Evolutionary conservation across 768 basidiomycete genomes (phyloP).

Genomic region (Cytidiella melzeri): DNA sequence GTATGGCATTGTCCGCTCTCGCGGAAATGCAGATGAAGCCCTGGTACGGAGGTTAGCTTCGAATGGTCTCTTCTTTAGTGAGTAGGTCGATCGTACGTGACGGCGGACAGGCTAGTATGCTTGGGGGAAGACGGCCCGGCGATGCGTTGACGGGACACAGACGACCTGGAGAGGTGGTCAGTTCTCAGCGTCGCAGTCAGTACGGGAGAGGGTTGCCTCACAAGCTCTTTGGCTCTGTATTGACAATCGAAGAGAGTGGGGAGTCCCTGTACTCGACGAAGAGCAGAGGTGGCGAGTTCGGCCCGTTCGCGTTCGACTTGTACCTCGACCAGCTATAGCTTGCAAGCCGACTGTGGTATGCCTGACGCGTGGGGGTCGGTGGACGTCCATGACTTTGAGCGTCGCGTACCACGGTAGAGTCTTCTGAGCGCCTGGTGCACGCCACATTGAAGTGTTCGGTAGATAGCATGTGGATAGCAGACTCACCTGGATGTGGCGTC

Average conservation of each 20-base stretch:
- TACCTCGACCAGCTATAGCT: slow-evolving; percentile 12
- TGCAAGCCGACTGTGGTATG: slow-evolving; percentile 1
- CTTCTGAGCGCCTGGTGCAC: neutral
- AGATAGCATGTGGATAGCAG: too few relatives aligned
- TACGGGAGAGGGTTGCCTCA: neutral
- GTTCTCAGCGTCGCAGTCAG: neutral
- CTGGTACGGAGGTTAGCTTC: too few relatives aligned
- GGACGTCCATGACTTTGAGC: neutral
- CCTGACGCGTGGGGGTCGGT: neutral
- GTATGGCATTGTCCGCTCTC: slow-evolving; percentile 1
- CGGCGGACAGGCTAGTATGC: slow-evolving; percentile 6
- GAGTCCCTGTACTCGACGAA: slow-evolving; percentile 9
- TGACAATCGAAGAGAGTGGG: neutral
- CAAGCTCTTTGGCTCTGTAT: neutral
- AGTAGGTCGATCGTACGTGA: slow-evolving; percentile 8
- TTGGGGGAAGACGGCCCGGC: neutral
- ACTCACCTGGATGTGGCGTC: slow-evolving; percentile 5
- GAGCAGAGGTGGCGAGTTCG: slow-evolving; percentile 2
- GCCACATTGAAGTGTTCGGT: neutral
- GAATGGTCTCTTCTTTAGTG: too few relatives aligned
- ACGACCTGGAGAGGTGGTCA: neutral
- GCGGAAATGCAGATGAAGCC: slow-evolving; percentile 1
- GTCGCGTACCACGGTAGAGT: neutral
- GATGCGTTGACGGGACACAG: neutral
- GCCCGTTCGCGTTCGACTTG: neutral